These are phyloP conservation scores for Bipolaris victoriae DNA, from an alignment of 2,329 filamentous ascomycete species.

Conservation along the genomic window DNA sequence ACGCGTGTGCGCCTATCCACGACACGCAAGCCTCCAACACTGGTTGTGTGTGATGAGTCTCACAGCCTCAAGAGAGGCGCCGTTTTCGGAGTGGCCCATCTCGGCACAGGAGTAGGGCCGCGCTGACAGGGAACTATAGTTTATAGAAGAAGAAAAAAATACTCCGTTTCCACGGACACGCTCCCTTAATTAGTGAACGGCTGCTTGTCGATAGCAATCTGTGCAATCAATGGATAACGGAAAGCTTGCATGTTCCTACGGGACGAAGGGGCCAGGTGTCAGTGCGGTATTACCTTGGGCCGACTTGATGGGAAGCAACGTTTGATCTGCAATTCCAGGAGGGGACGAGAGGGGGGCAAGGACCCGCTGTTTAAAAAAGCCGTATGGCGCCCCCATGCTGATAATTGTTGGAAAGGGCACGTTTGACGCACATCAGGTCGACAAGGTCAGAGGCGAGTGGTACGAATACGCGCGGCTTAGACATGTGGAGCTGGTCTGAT, in stretches of 20 bases:
- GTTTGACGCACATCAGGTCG: constrained; percentile 10
- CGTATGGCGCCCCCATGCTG: not conserved
- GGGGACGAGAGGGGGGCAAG: not conserved
- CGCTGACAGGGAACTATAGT: not conserved
- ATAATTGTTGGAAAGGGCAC: constrained; percentile 3
- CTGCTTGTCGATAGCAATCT: not conserved
- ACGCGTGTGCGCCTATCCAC: no score
- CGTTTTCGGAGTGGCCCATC: not conserved
- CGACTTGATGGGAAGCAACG: not conserved
- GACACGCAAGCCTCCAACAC: no score
- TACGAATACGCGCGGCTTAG: constrained; percentile 17
- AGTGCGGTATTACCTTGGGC: not conserved
- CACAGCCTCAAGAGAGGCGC: not conserved
- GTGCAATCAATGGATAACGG: not conserved
- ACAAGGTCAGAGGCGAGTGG: constrained; percentile 7
- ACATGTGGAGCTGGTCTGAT: constrained; percentile 7
- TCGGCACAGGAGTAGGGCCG: not conserved
- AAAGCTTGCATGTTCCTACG: not conserved
- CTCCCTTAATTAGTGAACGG: not conserved
- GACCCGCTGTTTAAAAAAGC: constrained; percentile 9
- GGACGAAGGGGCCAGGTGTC: not conserved
- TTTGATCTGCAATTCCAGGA: constrained; percentile 11
- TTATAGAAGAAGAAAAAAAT: not conserved
- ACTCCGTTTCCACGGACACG: not conserved
- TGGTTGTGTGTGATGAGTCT: no score